phyloP scores from a whole-genome alignment of 2,329 filamentous ascomycete genomes.

The Colletotrichum tamarilloi region DNA sequence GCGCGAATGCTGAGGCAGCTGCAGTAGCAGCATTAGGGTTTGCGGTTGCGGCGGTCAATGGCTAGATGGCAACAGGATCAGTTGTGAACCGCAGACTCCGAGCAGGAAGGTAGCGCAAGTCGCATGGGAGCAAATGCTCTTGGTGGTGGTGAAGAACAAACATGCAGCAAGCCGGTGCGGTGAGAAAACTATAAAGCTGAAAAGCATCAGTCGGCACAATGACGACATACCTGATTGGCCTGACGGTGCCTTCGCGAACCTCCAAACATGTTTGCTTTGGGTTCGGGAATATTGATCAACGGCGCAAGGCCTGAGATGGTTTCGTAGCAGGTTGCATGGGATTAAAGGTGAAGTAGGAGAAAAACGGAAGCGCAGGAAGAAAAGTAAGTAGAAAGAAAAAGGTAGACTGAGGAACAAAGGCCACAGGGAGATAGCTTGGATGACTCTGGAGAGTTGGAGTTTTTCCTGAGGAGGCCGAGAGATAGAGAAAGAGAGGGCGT shows the following conservation, averaged over 20 bases:
- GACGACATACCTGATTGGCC: slow-evolving; percentile 55
- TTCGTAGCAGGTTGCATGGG: slow-evolving; percentile 38
- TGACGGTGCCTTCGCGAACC: slow-evolving; percentile 61
- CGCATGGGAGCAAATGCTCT: not conserved
- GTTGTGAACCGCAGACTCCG: slow-evolving; percentile 26
- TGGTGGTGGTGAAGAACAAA: not conserved
- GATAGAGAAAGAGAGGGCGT: not conserved
- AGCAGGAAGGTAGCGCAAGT: not conserved
- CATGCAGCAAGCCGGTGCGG: not conserved
- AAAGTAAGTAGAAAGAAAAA: slow-evolving; percentile 2
- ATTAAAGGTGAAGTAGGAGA: not conserved
- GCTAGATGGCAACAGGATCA: slow-evolving; percentile 54
- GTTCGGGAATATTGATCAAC: slow-evolving; percentile 27
- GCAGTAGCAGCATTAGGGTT: slow-evolving; percentile 82
- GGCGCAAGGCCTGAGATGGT: slow-evolving; percentile 38
- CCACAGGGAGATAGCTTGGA: not conserved
- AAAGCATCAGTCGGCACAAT: not conserved
- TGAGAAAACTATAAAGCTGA: not conserved
- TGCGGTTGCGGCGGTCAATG: slow-evolving; percentile 71
- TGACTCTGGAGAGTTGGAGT: not conserved
- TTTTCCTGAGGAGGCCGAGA: not conserved
- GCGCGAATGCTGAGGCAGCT: slow-evolving; percentile 83
- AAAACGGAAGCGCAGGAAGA: not conserved
- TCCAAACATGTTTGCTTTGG: slow-evolving; percentile 59
- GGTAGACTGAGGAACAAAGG: not conserved